Percentiles rank a stretch among this genome's conserved stretches.
These are phyloP conservation scores for Fusarium albidum DNA, from an alignment of 2,329 filamentous ascomycete genomes.

Conservation along the genomic window DNA sequence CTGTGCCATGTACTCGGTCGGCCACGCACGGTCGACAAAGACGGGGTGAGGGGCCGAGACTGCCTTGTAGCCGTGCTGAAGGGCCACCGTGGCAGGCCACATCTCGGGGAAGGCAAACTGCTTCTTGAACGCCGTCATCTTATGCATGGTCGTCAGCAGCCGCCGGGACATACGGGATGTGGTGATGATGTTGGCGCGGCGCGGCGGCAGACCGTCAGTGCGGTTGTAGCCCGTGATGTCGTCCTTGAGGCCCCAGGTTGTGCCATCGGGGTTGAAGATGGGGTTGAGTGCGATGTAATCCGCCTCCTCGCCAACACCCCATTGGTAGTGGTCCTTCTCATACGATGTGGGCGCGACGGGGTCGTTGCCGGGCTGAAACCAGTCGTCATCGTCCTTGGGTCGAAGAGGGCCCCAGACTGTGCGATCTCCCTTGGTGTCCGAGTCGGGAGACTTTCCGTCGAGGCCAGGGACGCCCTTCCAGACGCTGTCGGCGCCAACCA, in stretches of 20 bases:
- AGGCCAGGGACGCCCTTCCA: constrained; percentile 64
- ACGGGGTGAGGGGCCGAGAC: constrained; percentile 91
- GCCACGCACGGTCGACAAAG: constrained; percentile 89
- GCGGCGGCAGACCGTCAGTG: constrained; percentile 66
- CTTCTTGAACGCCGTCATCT: constrained; percentile 83
- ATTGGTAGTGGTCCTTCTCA: constrained; percentile 81
- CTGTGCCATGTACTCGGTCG: constrained; percentile 76
- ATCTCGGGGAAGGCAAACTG: constrained; percentile 96
- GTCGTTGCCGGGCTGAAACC: constrained; percentile 77
- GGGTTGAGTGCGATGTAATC: constrained; percentile 93
- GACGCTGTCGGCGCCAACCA: constrained; percentile 70
- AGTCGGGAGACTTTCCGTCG: constrained; percentile 48
- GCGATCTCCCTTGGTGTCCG: constrained; percentile 51
- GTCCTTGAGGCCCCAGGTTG: constrained; percentile 81
- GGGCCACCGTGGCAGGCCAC: constrained; percentile 88
- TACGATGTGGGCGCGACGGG: constrained; percentile 73
- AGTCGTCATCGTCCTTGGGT: constrained; percentile 72
- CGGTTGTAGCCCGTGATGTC: constrained; percentile 86
- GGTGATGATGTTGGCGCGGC: constrained; percentile 88
- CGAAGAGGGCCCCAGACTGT: constrained; percentile 86
- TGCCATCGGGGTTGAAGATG: constrained; percentile 88
- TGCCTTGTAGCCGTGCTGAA: constrained; percentile 93
- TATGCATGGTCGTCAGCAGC: constrained; percentile 87
- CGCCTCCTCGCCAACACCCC: constrained; percentile 90
- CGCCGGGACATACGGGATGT: constrained; percentile 83